Evolutionary conservation across 2,329 filamentous ascomycete species (phyloP).

Genomic region (Verticillium zaregamsianum): DNA sequence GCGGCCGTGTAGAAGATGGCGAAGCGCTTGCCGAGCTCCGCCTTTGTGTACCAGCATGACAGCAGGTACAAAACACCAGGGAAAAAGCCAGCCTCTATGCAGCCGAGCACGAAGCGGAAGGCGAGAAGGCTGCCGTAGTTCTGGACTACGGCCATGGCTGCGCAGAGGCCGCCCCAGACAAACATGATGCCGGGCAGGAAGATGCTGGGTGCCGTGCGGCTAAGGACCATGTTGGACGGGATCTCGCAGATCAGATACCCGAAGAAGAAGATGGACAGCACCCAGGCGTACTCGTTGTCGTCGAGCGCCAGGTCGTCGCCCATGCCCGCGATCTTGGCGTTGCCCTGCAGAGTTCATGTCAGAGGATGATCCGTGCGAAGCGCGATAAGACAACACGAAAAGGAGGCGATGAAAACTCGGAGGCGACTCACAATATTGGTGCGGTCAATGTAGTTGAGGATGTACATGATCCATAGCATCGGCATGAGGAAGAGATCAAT

Average conservation of each 20-base stretch:
- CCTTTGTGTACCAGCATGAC: conserved; percentile 40
- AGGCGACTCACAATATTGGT: conserved; percentile 20
- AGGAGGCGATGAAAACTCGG: background rate
- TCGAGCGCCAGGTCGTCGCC: conserved; percentile 36
- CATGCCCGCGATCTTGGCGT: conserved; percentile 49
- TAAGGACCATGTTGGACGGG: conserved; percentile 56
- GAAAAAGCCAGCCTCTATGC: conserved; percentile 46
- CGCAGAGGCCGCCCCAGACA: conserved; percentile 34
- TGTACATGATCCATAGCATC: conserved; percentile 16
- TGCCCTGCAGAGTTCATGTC: conserved; percentile 24
- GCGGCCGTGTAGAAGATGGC: conserved; percentile 43
- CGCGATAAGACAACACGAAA: background rate
- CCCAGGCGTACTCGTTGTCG: conserved; percentile 45
- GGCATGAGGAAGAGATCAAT: conserved; percentile 10
- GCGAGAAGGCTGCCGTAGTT: conserved; percentile 39
- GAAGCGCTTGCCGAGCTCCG: conserved; percentile 39
- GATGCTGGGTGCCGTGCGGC: conserved; percentile 45
- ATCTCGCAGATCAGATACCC: conserved; percentile 60
- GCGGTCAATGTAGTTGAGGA: conserved; percentile 23
- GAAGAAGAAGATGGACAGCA: conserved; percentile 51
- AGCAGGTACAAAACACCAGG: conserved; percentile 42
- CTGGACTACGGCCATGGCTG: conserved; percentile 40
- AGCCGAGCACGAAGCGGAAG: conserved; percentile 41
- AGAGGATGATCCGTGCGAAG: background rate
- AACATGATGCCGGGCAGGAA: conserved; percentile 47